Base-by-base conservation (phyloP, 164 flowering plant species). In the Warburgia ugandensis region DNA sequence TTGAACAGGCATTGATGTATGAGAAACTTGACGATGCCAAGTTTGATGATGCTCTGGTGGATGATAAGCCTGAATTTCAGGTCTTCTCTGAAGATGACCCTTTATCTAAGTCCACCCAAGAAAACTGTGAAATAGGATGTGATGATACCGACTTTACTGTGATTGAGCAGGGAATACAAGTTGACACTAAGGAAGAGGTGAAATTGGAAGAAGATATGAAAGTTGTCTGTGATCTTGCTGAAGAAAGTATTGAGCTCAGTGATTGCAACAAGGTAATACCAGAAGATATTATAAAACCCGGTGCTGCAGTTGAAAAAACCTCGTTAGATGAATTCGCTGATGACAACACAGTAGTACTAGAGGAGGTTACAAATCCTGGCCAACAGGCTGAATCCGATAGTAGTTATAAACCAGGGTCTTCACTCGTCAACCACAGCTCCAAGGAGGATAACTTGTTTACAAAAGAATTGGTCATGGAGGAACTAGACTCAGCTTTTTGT, bases 141-240 rank as follows among this genome's bases (percentile, higher is more conserved):
- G 77, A 75, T 29, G 68, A 66, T 36, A 10, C 54, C 29, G 82
- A 79, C 23, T 80, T 80, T 64, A 57, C 56, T 44, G 66, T 88
- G 16, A 56, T 67, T 35, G 94, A 84, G 17, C 56, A 56, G 58
- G 86, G 86, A n/a, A 65, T 76, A 38, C 86, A 88, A 64, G 20
- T 68, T 14, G 39, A 55, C 17, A 32, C 56, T 16, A 47, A 64
- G 48, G 46, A 48, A 37, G 11, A 19, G 17, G 54, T 54, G 26
- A 52, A 51, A 22, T n/a, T 50, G 22, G 63, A 66, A 41, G 75
- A 70, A 25, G 59, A 17, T 20, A 21, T 19, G 6, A 33, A 63
- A 11, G 45, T 32, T 35, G n/a, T 16, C 43, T 56, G 43, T 43
- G 61, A 23, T 40, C 36, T 48, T 30, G 51, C 12, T 27, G 51